Percentiles rank a stretch among this genome's conserved stretches.
phyloP scores from a whole-genome alignment of 192 early-diverging fungal genomes.

The Coemansia sp. region DNA sequence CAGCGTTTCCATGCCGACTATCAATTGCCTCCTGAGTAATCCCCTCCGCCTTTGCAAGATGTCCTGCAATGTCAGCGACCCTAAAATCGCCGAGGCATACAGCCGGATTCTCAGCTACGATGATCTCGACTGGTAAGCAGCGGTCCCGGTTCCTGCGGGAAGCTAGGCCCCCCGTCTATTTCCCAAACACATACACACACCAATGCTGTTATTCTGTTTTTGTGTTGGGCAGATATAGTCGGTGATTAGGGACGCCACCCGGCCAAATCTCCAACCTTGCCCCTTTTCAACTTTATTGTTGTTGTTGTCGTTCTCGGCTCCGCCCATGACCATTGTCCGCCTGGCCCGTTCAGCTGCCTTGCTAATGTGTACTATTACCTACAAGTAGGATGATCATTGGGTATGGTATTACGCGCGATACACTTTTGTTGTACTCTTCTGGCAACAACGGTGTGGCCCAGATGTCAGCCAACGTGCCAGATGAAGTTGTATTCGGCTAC shows the following conservation, averaged over 20 bases:
- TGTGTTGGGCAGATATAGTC: neutral
- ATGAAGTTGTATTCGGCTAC: conserved; percentile 45
- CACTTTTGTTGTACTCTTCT: conserved; percentile 37
- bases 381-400: conserved; percentile 49
- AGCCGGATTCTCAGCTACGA: conserved; percentile 32
- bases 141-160: neutral
- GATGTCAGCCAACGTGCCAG: conserved; percentile 44
- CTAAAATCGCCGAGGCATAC: conserved; percentile 45
- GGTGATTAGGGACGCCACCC: conserved; percentile 9
- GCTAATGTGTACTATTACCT: neutral
- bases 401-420: conserved; percentile 45
- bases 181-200: neutral
- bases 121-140: conserved; percentile 49
- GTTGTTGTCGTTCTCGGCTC: neutral
- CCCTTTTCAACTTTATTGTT: neutral
- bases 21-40: neutral
- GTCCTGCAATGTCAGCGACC: conserved; percentile 44
- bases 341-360: neutral
- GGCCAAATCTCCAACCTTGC: conserved; percentile 5
- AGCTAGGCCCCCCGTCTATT: neutral
- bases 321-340: neutral
- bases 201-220: neutral
- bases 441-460: conserved; percentile 38
- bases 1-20: neutral
- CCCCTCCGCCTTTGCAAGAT: conserved; percentile 7